These are phyloP conservation scores for Malus orientalis DNA, from an alignment of 306 rosid genomes.

Conservation along the genomic window DNA sequence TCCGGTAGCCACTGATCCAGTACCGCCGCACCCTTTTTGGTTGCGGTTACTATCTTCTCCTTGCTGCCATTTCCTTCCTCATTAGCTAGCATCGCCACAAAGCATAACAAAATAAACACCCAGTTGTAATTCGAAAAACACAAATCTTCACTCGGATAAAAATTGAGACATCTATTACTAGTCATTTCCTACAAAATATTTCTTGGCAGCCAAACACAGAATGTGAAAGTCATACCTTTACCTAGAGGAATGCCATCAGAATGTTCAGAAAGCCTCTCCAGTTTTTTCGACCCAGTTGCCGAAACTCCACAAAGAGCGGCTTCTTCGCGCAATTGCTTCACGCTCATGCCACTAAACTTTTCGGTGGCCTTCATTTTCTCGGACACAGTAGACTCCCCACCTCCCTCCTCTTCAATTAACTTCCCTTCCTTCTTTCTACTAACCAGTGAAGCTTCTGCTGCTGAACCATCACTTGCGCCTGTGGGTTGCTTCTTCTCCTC, in stretches of 20 bases:
- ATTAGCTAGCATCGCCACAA: slow-evolving; percentile 17
- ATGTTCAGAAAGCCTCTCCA: slow-evolving; percentile 32
- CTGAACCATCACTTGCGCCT: slow-evolving; percentile 4
- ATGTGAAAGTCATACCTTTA: slow-evolving; percentile 2
- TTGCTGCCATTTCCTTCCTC: slow-evolving; percentile 20
- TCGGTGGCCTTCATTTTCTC: slow-evolving; percentile 30
- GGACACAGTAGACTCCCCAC: slow-evolving; percentile 16
- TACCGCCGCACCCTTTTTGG: slow-evolving; percentile 83
- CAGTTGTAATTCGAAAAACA: neutral
- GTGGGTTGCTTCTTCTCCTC: slow-evolving; percentile 20
- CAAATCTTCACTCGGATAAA: too few species aligned
- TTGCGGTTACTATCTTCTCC: slow-evolving; percentile 69
- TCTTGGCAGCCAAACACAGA: slow-evolving; percentile 6
- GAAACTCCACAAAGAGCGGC: slow-evolving; percentile 33
- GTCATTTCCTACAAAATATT: neutral
- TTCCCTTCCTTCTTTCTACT: slow-evolving; percentile 40
- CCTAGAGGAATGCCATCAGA: slow-evolving; percentile 24
- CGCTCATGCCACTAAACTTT: slow-evolving; percentile 25
- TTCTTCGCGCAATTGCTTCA: slow-evolving; percentile 32
- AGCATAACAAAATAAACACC: neutral
- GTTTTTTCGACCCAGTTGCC: slow-evolving; percentile 34
- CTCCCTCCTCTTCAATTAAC: slow-evolving; percentile 9
- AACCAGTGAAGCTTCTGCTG: neutral
- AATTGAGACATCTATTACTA: neutral
- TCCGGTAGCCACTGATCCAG: slow-evolving; percentile 87